Base-by-base conservation (phyloP, 2,329 filamentous ascomycete species). In the Orbilia blumenaviensis region DNA sequence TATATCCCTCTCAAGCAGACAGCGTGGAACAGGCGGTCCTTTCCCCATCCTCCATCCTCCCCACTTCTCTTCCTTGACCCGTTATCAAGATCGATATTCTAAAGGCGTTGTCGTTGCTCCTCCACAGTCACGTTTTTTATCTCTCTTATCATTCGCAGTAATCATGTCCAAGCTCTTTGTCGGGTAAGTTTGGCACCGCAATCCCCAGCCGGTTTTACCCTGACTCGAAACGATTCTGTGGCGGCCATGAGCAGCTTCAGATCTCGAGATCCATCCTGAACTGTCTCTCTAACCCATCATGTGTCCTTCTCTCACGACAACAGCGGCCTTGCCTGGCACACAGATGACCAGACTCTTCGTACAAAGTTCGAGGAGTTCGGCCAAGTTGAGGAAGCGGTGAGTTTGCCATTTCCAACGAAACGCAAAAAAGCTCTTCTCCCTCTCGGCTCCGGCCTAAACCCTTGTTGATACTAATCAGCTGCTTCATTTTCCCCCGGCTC, bases 251-350 rank as follows among this genome's bases (percentile, higher is more conserved):
- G 64, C 71, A 66, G 58, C 71, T 68, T 66, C 61, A 27, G 38
- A 48, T 52, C 36, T 56, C 36, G 27, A 67, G 48, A 58, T 62
- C 54, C 12, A 48, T 58, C 54, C 52, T 25, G 23, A 32, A 34
- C 58, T 38, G n/a, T 36, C 44, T 76, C 60, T 76, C 72, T 76
- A 76, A 76, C 58, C 60, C 64, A 29, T 75, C 32, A 25, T 16
- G 32, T 66, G 42, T 64, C 72, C n/a, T 66, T 66, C 62, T 44
- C 58, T 54, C 32, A 58, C 56, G 72, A 76, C 48, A 64, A 67
- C 82, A 97, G 94, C 82, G 95, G 95, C 88, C 93, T 99, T 80
- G 93, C 95, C 82, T 99, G 94, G 94, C 93, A 97, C 86, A 98
- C 94, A 79, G 93, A 96, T 84, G 94, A 98, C 84, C 85, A 86